Evolutionary conservation across 495 filamentous ascomycete species (phyloP).

Genomic region (Daldinia childiae): DNA sequence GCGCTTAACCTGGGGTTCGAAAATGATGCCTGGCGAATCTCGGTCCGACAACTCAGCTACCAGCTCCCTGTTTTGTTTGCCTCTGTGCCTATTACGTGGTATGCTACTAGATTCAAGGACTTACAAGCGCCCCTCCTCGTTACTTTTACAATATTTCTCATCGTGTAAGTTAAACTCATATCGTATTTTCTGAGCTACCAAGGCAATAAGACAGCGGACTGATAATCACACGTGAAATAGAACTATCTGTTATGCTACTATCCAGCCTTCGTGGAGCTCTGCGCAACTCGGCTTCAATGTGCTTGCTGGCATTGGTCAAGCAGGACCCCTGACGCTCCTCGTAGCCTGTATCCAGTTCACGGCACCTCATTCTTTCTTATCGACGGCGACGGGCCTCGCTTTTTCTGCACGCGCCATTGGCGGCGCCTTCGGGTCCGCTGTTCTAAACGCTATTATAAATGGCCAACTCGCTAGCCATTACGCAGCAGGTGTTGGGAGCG

Average conservation of each 20-base stretch:
- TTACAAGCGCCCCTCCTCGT: slow-evolving; percentile 59
- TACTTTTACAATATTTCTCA: slow-evolving; percentile 59
- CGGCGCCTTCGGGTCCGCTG: slow-evolving; percentile 64
- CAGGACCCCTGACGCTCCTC: slow-evolving; percentile 60
- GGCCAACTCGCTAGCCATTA: slow-evolving; percentile 54
- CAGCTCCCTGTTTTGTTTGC: slow-evolving; percentile 47
- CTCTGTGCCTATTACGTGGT: slow-evolving; percentile 57
- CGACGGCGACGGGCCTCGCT: slow-evolving; percentile 63
- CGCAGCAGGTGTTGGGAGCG: slow-evolving; percentile 47
- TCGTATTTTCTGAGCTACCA: background rate
- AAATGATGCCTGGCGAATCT: slow-evolving; percentile 54
- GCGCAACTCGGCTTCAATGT: slow-evolving; percentile 61
- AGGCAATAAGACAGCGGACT: background rate
- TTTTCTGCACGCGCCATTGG: slow-evolving; percentile 65
- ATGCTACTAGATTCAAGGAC: slow-evolving; percentile 61
- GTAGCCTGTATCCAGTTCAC: slow-evolving; percentile 64
- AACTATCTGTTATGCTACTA: slow-evolving; percentile 58
- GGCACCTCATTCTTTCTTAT: slow-evolving; percentile 62
- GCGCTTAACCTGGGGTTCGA: slow-evolving; percentile 65
- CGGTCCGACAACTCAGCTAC: slow-evolving; percentile 60
- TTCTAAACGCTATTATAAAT: slow-evolving; percentile 65
- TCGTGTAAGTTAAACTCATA: slow-evolving; percentile 49
- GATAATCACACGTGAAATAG: slow-evolving; percentile 20
- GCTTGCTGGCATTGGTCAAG: slow-evolving; percentile 60
- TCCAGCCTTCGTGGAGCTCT: slow-evolving; percentile 56